A percentile compares a stretch with the other conserved stretches of the same genome.
Evolutionary conservation across 2,329 filamentous ascomycete species (phyloP).

Genomic region (Fusarium anthophilum): DNA sequence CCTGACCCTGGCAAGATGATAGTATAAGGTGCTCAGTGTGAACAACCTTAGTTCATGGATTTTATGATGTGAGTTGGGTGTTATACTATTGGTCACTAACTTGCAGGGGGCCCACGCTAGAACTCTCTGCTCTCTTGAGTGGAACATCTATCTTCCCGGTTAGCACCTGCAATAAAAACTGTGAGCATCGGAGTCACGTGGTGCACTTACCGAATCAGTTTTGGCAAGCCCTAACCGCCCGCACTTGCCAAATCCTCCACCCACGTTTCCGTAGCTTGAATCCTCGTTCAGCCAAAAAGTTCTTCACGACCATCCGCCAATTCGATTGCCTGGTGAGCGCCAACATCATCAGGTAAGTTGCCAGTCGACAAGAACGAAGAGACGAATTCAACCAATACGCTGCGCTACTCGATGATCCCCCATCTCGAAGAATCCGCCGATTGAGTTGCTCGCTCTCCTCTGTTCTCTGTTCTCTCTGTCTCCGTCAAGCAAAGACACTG

Average conservation of each 20-base stretch:
- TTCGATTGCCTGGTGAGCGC: constrained; percentile 61
- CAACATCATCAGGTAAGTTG: constrained; percentile 60
- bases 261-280: constrained; percentile 38
- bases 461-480: neutral
- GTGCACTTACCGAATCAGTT: neutral
- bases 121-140: constrained; percentile 11
- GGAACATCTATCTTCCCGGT: constrained; percentile 40
- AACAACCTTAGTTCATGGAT: neutral
- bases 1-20: neutral
- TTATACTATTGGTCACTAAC: neutral
- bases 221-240: neutral
- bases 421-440: constrained; percentile 35
- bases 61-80: neutral
- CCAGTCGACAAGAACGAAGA: constrained; percentile 27
- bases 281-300: constrained; percentile 48
- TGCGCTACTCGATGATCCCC: constrained; percentile 37
- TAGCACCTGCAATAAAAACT: too few species aligned
- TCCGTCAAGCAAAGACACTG: neutral
- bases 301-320: constrained; percentile 52
- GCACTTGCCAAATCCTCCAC: neutral
- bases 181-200: neutral
- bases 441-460: constrained; percentile 34
- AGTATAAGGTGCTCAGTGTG: neutral
- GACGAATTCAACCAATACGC: constrained; percentile 35
- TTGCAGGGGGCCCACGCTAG: neutral